Conservation (phyloP, 1,139 yeast species). For the Suhomyces bokatorum region DNA sequence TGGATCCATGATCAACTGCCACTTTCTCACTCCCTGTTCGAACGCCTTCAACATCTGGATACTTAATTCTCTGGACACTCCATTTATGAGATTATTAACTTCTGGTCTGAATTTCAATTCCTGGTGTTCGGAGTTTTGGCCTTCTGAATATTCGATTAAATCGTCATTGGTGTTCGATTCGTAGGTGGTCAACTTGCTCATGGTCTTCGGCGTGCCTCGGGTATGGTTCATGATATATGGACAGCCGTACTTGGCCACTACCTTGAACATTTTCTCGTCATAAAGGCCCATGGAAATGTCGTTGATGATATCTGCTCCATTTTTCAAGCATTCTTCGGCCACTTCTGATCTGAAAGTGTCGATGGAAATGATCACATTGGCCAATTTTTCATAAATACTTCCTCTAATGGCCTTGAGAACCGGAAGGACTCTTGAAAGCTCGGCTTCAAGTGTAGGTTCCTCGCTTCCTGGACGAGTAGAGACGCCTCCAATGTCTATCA, state of each 20-base stretch:
- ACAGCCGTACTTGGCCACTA: constrained; percentile 66
- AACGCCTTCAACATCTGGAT: constrained; percentile 58
- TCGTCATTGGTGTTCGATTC: constrained; percentile 41
- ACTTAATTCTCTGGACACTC: constrained; percentile 65
- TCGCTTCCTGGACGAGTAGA: constrained; percentile 83
- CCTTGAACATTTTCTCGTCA: constrained; percentile 64
- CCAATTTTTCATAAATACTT: constrained; percentile 30
- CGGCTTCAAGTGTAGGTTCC: constrained; percentile 61
- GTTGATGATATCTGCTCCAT: constrained; percentile 90
- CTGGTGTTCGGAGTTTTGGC: constrained; percentile 31
- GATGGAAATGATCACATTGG: constrained; percentile 60
- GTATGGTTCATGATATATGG: constrained; percentile 85
- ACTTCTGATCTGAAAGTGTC: constrained; percentile 83
- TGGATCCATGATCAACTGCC: constrained; percentile 93
- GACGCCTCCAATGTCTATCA: constrained; percentile 90
- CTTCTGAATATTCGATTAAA: constrained; percentile 39
- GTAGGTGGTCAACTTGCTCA: constrained; percentile 64
- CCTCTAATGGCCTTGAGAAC: constrained; percentile 62
- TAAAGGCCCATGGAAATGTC: constrained; percentile 83
- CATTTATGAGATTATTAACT: constrained; percentile 40
- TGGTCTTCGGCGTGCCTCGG: constrained; percentile 77
- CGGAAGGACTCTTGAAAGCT: constrained; percentile 66
- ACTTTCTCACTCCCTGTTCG: constrained; percentile 66
- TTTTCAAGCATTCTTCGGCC: constrained; percentile 64
- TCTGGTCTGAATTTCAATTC: constrained; percentile 25